These are phyloP conservation scores for Echria macrotheca DNA, from an alignment of 495 filamentous ascomycete species.

Conservation along the genomic window DNA sequence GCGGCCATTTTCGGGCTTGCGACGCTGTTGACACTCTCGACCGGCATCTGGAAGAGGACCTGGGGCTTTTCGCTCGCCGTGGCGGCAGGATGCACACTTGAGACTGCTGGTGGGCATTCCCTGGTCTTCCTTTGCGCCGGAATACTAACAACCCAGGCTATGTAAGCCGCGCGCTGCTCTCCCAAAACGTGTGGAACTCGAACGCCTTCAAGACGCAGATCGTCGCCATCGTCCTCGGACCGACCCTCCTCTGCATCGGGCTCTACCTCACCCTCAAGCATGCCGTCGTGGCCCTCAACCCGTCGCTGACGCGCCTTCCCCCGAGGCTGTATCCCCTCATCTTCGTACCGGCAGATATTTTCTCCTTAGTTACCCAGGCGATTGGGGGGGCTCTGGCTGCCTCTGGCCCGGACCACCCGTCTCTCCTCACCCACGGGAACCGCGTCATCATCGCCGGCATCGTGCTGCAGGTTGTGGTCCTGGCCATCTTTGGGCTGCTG, in stretches of 20 bases:
- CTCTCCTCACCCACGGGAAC: slow-evolving; percentile 45
- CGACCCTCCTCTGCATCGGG: slow-evolving; percentile 59
- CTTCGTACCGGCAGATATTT: slow-evolving; percentile 64
- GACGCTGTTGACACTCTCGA: slow-evolving; percentile 38
- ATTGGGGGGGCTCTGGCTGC: slow-evolving; percentile 59
- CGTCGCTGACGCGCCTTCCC: slow-evolving; percentile 48
- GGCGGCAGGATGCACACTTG: slow-evolving; percentile 39
- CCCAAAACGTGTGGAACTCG: slow-evolving; percentile 53
- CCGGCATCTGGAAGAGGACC: slow-evolving; percentile 57
- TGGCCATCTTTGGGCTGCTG: slow-evolving; percentile 50
- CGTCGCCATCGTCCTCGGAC: slow-evolving; percentile 60
- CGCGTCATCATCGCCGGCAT: slow-evolving; percentile 68
- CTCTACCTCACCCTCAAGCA: slow-evolving; percentile 66
- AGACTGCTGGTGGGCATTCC: slow-evolving; percentile 29
- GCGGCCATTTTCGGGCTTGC: slow-evolving; percentile 50
- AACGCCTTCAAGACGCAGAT: slow-evolving; percentile 62
- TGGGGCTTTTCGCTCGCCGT: slow-evolving; percentile 56
- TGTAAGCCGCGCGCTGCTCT: slow-evolving; percentile 54
- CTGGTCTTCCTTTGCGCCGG: background rate
- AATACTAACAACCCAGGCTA: slow-evolving; percentile 41
- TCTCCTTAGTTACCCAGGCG: slow-evolving; percentile 59
- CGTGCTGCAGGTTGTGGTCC: slow-evolving; percentile 60
- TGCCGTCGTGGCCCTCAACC: slow-evolving; percentile 47
- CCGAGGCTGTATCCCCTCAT: slow-evolving; percentile 55
- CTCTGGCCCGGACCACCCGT: slow-evolving; percentile 33